A percentile compares a stretch with the other conserved stretches of the same genome.
These are phyloP conservation scores for Boechera stricta DNA, from an alignment of 345 rosid genomes.

Conservation along the genomic window DNA sequence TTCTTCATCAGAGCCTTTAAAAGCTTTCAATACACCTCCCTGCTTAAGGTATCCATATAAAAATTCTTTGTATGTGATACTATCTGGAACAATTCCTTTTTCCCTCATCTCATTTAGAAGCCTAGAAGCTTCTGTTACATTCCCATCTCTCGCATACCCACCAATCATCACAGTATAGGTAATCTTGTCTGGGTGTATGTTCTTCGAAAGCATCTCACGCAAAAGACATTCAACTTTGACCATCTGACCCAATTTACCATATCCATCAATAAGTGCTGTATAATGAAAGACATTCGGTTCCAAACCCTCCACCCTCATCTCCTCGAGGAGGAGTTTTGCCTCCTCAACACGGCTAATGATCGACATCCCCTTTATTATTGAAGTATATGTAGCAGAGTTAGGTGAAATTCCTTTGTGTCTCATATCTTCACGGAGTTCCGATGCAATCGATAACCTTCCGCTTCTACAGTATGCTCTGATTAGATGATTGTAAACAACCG, in stretches of 20 bases:
- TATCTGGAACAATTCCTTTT: slow-evolving; percentile 65
- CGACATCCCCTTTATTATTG: slow-evolving; percentile 73
- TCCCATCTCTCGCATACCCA: slow-evolving; percentile 64
- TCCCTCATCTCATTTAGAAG: slow-evolving; percentile 66
- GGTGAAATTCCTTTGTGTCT: slow-evolving; percentile 56
- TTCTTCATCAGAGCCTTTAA: slow-evolving; percentile 66
- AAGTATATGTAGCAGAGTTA: slow-evolving; percentile 64
- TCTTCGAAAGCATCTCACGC: slow-evolving; percentile 63
- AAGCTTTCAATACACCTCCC: slow-evolving; percentile 62
- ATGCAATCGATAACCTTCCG: slow-evolving; percentile 61
- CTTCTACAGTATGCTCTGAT: slow-evolving; percentile 60
- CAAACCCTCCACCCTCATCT: slow-evolving; percentile 71
- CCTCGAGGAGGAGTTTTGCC: slow-evolving; percentile 57
- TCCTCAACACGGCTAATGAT: slow-evolving; percentile 59
- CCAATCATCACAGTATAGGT: slow-evolving; percentile 79
- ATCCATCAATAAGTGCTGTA: slow-evolving; percentile 77
- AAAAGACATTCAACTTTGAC: slow-evolving; percentile 54
- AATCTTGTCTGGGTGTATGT: slow-evolving; percentile 68
- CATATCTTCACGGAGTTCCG: slow-evolving; percentile 68
- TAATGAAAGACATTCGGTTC: slow-evolving; percentile 72
- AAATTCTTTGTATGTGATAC: slow-evolving; percentile 66
- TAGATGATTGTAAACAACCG: slow-evolving; percentile 64
- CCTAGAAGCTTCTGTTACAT: slow-evolving; percentile 63
- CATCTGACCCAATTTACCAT: slow-evolving; percentile 72
- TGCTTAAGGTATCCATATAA: slow-evolving; percentile 62